Evolutionary conservation across 2,329 filamentous ascomycete species (phyloP).

Genomic region (Scytalidium sp.): DNA sequence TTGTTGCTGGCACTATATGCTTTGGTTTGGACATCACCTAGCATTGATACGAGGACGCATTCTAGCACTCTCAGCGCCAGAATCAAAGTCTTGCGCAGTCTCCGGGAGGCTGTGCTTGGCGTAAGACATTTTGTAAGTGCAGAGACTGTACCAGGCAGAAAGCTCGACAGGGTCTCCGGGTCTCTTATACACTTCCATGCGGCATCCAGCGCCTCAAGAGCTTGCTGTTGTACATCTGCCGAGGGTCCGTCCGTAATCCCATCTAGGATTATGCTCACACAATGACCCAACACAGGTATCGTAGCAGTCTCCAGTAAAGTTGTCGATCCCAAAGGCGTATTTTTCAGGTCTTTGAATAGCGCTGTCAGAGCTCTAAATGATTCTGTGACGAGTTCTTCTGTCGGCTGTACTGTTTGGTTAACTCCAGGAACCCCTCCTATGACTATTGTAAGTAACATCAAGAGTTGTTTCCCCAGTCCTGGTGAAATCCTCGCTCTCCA

Average conservation of each 20-base stretch:
- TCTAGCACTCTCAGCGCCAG: constrained; percentile 57
- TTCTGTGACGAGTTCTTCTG: constrained; percentile 71
- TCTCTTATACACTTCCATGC: constrained; percentile 66
- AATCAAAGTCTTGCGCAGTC: constrained; percentile 62
- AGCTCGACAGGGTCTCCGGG: constrained; percentile 73
- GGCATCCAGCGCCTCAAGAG: constrained; percentile 60
- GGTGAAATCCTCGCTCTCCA: constrained; percentile 73
- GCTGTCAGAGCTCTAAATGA: constrained; percentile 67
- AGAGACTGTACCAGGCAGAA: constrained; percentile 86
- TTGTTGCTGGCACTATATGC: constrained; percentile 32
- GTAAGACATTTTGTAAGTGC: constrained; percentile 69
- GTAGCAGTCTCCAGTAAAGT: constrained; percentile 54
- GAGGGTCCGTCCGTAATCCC: constrained; percentile 63
- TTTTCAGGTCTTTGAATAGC: constrained; percentile 59
- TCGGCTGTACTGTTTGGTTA: constrained; percentile 42
- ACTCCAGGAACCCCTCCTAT: constrained; percentile 69
- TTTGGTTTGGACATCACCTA: constrained; percentile 56
- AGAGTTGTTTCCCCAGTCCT: constrained; percentile 75
- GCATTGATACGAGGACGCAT: constrained; percentile 48
- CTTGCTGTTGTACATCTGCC: constrained; percentile 67
- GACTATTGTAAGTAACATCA: constrained; percentile 81
- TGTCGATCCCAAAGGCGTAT: constrained; percentile 45
- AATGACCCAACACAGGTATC: constrained; percentile 78
- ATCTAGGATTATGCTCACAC: constrained; percentile 77
- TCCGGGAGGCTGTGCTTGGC: constrained; percentile 61